These are phyloP conservation scores for Leccinum longicurvipes DNA, from an alignment of 768 basidiomycete genomes.

Conservation along the genomic window DNA sequence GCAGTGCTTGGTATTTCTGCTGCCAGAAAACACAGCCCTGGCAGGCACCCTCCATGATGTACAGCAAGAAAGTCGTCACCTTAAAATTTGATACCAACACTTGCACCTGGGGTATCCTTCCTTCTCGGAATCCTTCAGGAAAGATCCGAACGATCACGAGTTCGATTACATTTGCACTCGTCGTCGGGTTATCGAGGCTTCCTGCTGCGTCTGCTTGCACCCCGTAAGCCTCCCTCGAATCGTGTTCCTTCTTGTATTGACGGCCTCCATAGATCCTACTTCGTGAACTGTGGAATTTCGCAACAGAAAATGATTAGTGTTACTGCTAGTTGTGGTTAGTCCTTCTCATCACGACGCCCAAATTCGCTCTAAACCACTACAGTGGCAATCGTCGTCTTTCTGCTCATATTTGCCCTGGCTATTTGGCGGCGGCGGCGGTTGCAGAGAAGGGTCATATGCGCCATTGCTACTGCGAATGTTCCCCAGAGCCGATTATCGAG, in stretches of 20 bases:
- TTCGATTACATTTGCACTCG: background rate
- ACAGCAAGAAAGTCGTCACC: background rate
- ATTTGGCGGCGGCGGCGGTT: constrained; percentile 5
- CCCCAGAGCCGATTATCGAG: background rate
- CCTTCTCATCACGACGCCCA: background rate
- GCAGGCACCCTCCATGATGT: background rate
- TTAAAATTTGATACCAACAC: background rate
- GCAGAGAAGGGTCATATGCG: background rate
- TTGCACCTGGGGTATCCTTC: background rate
- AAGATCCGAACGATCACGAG: background rate
- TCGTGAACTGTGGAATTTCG: background rate
- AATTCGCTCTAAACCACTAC: constrained; percentile 3
- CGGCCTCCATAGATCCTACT: background rate
- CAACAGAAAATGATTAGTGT: background rate
- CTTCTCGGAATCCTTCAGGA: background rate
- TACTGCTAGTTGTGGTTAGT: constrained; percentile 10
- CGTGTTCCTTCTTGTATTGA: background rate
- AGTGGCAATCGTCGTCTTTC: background rate
- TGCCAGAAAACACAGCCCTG: background rate
- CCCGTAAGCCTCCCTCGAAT: constrained; percentile 2
- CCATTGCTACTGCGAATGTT: background rate
- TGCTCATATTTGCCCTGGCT: background rate
- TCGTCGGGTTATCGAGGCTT: constrained; percentile 2
- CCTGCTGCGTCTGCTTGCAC: constrained; percentile 16
- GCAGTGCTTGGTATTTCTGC: background rate